Evolutionary conservation across 2,329 filamentous ascomycete genomes (phyloP), one percentile per base, ranked within the genome.

Genomic region (Cladosporium sp.): DNA sequence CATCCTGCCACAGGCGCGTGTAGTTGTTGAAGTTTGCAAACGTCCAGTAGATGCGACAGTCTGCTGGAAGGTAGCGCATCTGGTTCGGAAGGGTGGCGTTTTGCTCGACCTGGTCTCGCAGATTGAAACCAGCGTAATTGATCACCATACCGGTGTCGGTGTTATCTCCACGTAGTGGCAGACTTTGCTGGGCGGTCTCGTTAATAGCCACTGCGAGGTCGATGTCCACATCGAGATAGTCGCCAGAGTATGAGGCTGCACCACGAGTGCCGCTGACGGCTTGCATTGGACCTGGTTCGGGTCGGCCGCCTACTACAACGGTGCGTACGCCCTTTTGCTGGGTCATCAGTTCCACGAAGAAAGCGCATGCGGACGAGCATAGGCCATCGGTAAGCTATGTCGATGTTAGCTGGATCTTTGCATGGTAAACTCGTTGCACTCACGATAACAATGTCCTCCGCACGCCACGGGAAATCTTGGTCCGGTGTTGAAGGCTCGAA

Each of bases 351-450:
- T 78, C 75, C 25, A 70, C 64, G 55, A 73, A 74, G 43, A 77
- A 70, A 51, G 74, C 71, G 61, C 76, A 78, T 8, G 75, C 75
- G 1, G 74, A 76, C 2, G 72, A 73, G 65, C 76, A 78, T 65
- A 69, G 67, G 52, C 75, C 75, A 60, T 78, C 76, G 11, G 43
- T 47, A 25, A 47, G 43, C 43, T 47, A 20, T 30, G 25, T 1
- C 8, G 5, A 17, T 17, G 43, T 47, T 7, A 47, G 22, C 11
- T n/a, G 7, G 5, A 9, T n/a, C 7, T 1, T 8, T 17, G 25
- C 5, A 2, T 25, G 22, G 43, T 45, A 14, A 9, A 8, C n/a
- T 15, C 7, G 22, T 0, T 47, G 7, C 3, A 62, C 73, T 69
- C 3, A 78, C 63, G 30, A 77, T 71, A 34, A 77, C 67, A 57